Percentiles rank a stretch among this genome's conserved stretches.
Conservation (phyloP, 2,329 filamentous ascomycete genomes). For the Paecilomyces formosus region DNA sequence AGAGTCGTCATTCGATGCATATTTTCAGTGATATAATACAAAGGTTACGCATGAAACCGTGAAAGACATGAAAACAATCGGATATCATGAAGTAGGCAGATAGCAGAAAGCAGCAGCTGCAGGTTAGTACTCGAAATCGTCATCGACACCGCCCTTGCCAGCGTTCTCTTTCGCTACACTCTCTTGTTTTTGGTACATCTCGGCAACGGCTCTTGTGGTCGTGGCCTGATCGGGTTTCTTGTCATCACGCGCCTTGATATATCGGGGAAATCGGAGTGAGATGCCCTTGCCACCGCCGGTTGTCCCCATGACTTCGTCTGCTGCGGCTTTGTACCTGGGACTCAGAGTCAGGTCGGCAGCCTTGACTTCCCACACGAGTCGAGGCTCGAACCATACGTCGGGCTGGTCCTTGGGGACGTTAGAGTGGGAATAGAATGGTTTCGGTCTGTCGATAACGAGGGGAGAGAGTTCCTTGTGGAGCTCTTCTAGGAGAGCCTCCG, state of each 20-base stretch:
- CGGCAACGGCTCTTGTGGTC: slow-evolving; percentile 73
- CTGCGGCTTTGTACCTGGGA: slow-evolving; percentile 87
- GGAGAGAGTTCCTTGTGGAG: slow-evolving; percentile 68
- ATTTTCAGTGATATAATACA: not conserved
- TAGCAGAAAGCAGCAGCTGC: not conserved
- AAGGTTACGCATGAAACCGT: not conserved
- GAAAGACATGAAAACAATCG: not conserved
- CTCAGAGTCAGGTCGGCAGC: slow-evolving; percentile 90
- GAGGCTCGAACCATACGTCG: slow-evolving; percentile 96
- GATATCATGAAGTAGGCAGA: not conserved
- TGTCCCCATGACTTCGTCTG: slow-evolving; percentile 68
- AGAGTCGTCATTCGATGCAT: not conserved
- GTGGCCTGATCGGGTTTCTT: slow-evolving; percentile 94
- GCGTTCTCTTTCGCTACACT: slow-evolving; percentile 76
- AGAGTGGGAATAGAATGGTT: slow-evolving; percentile 90
- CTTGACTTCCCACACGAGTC: slow-evolving; percentile 94
- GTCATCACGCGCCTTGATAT: slow-evolving; percentile 85
- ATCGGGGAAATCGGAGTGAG: slow-evolving; percentile 82
- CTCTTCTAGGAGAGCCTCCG: slow-evolving; percentile 85
- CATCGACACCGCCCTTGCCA: slow-evolving; percentile 83
- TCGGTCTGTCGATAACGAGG: slow-evolving; percentile 78
- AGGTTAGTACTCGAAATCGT: slow-evolving; percentile 91
- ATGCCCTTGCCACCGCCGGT: slow-evolving; percentile 68
- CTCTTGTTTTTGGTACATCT: slow-evolving; percentile 97
- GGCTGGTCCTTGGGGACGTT: slow-evolving; percentile 83